phyloP scores from a whole-genome alignment of 108 stramenopile genomes.

The Hondaea fermentalgiana region DNA sequence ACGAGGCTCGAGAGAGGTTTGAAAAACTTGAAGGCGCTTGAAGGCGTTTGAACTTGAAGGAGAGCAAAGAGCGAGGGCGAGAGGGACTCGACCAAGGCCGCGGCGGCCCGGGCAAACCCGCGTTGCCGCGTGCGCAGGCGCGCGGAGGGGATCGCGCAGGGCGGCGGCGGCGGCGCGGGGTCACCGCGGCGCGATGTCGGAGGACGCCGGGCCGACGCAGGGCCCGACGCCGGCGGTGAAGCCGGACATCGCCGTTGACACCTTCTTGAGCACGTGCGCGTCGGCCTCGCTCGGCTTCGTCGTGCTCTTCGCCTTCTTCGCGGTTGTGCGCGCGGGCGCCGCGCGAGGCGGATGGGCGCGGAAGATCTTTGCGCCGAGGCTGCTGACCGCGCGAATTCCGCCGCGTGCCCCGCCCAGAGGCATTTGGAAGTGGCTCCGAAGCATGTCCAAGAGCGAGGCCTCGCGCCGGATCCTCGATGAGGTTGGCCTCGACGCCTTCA shows the following conservation, averaged over 20 bases:
- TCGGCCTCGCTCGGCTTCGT: background rate
- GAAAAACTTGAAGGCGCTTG: no score
- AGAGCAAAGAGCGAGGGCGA: no score
- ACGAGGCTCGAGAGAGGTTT: no score
- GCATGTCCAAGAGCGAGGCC: background rate
- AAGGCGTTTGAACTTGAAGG: no score
- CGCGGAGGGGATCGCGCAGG: no score
- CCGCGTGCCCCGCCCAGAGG: background rate
- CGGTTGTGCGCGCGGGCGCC: background rate
- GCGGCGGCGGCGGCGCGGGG: no score
- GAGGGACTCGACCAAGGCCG: no score
- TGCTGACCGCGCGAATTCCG: background rate
- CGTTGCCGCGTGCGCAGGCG: no score
- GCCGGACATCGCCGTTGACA: background rate
- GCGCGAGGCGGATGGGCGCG: background rate
- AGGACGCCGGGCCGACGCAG: background rate
- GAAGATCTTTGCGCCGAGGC: background rate
- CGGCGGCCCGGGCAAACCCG: no score
- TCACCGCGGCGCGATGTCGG: no score
- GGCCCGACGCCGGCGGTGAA: background rate
- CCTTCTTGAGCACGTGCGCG: background rate
- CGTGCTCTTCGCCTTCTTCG: background rate
- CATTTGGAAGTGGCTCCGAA: background rate
- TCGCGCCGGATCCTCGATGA: background rate
- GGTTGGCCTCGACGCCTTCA: slow-evolving; percentile 4